Evolutionary conservation across 2,329 filamentous ascomycete species (phyloP).

Genomic region (Pochonia chlamydosporia): DNA sequence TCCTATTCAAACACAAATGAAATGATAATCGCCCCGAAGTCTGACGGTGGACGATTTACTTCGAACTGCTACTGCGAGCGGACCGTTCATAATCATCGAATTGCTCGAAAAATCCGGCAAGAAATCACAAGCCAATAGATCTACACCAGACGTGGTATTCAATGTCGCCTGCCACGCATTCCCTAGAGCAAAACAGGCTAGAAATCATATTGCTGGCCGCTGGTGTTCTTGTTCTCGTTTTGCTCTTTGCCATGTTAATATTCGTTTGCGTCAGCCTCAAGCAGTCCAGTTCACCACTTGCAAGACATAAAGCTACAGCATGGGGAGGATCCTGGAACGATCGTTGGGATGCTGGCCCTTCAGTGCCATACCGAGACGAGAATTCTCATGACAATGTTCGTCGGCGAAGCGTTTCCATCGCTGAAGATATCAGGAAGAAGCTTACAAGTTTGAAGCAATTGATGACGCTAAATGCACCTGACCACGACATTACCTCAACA

Average conservation of each 20-base stretch:
- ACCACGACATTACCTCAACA: not conserved
- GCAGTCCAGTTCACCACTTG: constrained; percentile 4
- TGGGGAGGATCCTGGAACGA: constrained; percentile 14
- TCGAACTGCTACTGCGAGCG: no score
- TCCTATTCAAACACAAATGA: no score
- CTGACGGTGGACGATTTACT: no score
- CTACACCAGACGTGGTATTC: not conserved
- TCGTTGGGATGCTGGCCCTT: constrained; percentile 7
- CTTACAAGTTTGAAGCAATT: constrained; percentile 14
- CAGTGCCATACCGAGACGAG: constrained; percentile 14
- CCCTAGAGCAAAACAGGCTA: constrained; percentile 21
- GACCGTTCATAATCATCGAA: no score
- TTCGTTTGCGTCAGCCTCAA: constrained; percentile 20
- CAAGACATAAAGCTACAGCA: constrained; percentile 7
- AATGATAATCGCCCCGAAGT: no score
- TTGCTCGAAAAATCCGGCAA: not conserved
- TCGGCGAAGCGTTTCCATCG: constrained; percentile 19
- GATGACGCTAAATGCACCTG: not conserved
- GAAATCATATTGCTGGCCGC: constrained; percentile 29
- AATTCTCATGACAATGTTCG: constrained; percentile 19
- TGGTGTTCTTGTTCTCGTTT: constrained; percentile 26
- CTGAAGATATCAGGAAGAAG: constrained; percentile 18
- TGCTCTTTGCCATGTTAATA: constrained; percentile 24
- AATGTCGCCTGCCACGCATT: constrained; percentile 18
- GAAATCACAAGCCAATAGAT: not conserved